These are phyloP conservation scores for Camelina neglecta DNA, from an alignment of 345 rosid genomes.

Conservation along the genomic window DNA sequence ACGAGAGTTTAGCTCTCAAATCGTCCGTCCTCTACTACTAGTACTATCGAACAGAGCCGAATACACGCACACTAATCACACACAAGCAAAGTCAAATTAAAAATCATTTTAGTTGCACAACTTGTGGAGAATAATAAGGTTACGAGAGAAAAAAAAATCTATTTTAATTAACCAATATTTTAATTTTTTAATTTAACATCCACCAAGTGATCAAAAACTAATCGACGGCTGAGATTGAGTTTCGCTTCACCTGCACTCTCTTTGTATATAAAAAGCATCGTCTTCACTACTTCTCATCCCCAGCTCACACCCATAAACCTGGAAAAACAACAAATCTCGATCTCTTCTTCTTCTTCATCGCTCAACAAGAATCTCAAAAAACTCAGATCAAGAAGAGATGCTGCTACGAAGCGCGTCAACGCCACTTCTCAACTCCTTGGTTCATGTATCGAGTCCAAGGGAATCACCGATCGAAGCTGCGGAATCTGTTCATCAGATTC, in stretches of 20 bases:
- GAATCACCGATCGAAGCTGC: conserved; percentile 52
- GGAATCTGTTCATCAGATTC: conserved; percentile 48
- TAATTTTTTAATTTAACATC: neutral
- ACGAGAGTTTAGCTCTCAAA: neutral
- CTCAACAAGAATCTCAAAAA: neutral
- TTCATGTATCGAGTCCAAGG: conserved; percentile 46
- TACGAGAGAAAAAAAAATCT: neutral
- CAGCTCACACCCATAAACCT: conserved; percentile 2
- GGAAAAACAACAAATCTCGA: conserved; percentile 1
- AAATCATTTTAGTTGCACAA: conserved; percentile 31
- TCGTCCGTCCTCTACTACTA: neutral
- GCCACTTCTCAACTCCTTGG: conserved; percentile 68
- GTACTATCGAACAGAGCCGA: neutral
- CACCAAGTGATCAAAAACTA: conserved; percentile 27
- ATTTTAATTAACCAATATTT: neutral
- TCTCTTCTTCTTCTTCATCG: conserved; percentile 16
- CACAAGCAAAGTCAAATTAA: conserved; percentile 29
- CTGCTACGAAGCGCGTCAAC: conserved; percentile 80
- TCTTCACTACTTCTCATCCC: conserved; percentile 16
- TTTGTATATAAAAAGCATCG: neutral
- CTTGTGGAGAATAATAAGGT: conserved; percentile 5
- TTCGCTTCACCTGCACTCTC: neutral
- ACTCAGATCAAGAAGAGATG: conserved; percentile 44
- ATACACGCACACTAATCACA: neutral
- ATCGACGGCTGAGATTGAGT: conserved; percentile 35